These are phyloP conservation scores for Phialophora chinensis DNA, from an alignment of 2,329 filamentous ascomycete species.

Conservation along the genomic window DNA sequence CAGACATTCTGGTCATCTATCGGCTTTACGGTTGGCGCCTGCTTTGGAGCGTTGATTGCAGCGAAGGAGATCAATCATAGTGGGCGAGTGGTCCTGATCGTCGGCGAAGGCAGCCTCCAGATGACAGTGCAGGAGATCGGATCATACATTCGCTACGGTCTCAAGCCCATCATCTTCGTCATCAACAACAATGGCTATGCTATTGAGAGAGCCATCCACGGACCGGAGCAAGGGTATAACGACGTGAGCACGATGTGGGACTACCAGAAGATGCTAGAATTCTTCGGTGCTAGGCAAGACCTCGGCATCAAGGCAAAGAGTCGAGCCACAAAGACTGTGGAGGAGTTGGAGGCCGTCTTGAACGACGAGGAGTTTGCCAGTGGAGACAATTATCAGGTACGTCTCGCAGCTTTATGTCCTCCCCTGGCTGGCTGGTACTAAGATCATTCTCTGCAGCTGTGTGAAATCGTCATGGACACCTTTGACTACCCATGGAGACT, in stretches of 20 bases:
- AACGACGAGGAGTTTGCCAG: constrained; percentile 31
- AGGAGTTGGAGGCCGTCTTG: constrained; percentile 31
- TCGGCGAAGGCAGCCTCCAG: constrained; percentile 42
- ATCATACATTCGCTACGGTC: constrained; percentile 39
- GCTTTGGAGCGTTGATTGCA: constrained; percentile 38
- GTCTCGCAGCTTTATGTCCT: background rate
- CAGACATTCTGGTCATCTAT: constrained; percentile 41
- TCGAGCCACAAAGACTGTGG: constrained; percentile 30
- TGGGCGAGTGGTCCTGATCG: constrained; percentile 39
- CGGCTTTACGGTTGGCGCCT: constrained; percentile 40
- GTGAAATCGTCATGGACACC: constrained; percentile 35
- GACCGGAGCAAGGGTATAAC: constrained; percentile 40
- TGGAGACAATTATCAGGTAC: constrained; percentile 30
- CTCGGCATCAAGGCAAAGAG: constrained; percentile 46
- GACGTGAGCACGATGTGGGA: constrained; percentile 41
- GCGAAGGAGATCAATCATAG: constrained; percentile 35
- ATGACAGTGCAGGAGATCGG: constrained; percentile 42
- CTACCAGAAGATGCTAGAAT: constrained; percentile 40
- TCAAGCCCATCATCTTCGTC: constrained; percentile 40
- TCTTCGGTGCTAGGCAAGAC: constrained; percentile 40
- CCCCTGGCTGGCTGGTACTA: constrained; percentile 5
- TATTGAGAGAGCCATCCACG: constrained; percentile 42
- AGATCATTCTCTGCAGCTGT: constrained; percentile 21
- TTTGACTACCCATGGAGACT: constrained; percentile 35
- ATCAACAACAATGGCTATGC: constrained; percentile 43